Evolutionary conservation across 345 rosid species (phyloP), one percentile per base, ranked within the genome.

Genomic region (Eutrema yunnanense): DNA sequence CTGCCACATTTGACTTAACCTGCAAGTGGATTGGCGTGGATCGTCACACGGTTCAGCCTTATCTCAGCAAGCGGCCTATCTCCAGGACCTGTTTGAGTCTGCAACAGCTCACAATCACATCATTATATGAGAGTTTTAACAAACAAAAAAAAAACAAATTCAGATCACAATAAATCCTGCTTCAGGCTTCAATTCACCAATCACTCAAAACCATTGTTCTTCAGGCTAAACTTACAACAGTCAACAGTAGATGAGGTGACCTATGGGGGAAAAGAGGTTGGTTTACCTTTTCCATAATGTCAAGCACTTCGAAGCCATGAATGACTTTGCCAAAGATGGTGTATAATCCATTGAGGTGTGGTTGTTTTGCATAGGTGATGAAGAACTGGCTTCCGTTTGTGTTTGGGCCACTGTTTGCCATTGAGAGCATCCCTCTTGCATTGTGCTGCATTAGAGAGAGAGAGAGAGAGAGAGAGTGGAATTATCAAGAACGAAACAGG

Each of bases 371-470:
- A 49, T 87, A 96, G 14, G 82, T 44, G 13, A 96, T 58, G 80
- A 96, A 96, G 80, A 96, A 96, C 74, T 96, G 99, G 86, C 98
- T 92, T 68, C 94, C 99, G 16, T 90, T 92, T 33, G 99, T 96
- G 73, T 96, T 92, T 50, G 99, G 96, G 16, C 99, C 98, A 61
- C 96, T 95, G 75, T 95, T 90, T 57, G 99, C 99, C 99, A 96
- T 96, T 16, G 98, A 54, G 13, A 96, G 78, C 60, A 85, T 87
- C 46, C 98, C 98, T 80, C 99, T 90, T 26, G 98, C 96, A 77
- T 92, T 92, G 72, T 96, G 98, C 97, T 95, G 89, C 38, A 72
- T 41, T 36, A 16, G 16, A 16, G 16, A 16, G 16, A 16, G 16
- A 16, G 16, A 16, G 16, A 16, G 16, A 16, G 16, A 75, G 34